Percentiles rank a stretch among this genome's conserved stretches.
These are phyloP conservation scores for Lachancea thermotolerans DNA, from an alignment of 805 yeast genomes.

Conservation along the genomic window DNA sequence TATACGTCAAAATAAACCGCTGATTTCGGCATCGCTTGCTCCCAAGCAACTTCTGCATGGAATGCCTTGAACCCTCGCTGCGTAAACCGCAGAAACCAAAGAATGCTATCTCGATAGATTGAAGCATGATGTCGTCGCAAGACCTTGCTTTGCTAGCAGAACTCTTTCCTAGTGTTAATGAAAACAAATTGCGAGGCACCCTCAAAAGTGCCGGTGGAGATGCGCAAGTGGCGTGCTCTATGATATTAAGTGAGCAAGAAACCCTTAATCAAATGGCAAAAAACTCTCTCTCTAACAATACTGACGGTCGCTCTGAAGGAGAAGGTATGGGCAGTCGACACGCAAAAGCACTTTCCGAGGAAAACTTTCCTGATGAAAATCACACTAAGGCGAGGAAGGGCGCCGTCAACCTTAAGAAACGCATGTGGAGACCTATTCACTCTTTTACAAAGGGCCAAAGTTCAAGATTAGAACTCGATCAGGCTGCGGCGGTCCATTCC, in stretches of 20 bases:
- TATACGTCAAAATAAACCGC: too few species aligned
- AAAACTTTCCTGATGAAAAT: neutral
- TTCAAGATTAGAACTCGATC: too few species aligned
- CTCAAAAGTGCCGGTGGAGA: constrained; percentile 17
- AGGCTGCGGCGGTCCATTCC: neutral
- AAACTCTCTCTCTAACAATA: neutral
- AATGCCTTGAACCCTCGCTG: too few species aligned
- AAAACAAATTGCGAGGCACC: constrained; percentile 11
- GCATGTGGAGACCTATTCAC: constrained; percentile 1
- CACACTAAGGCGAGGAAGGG: neutral
- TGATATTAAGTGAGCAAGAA: constrained; percentile 19
- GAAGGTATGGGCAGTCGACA: neutral
- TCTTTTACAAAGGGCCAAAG: neutral
- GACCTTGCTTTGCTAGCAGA: constrained; percentile 1
- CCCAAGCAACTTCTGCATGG: too few species aligned
- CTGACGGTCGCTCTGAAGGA: neutral
- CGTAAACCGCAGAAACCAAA: neutral
- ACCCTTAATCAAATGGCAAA: neutral
- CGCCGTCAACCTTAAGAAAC: constrained; percentile 2
- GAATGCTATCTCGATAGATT: neutral
- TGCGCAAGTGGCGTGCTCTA: constrained; percentile 19
- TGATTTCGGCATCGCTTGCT: too few species aligned
- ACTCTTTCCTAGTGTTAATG: constrained; percentile 20
- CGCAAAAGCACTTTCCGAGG: neutral
- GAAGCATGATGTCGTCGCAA: neutral